Evolutionary conservation across 2,329 filamentous ascomycete species (phyloP).

Genomic region (Epichloe brachyelytri): DNA sequence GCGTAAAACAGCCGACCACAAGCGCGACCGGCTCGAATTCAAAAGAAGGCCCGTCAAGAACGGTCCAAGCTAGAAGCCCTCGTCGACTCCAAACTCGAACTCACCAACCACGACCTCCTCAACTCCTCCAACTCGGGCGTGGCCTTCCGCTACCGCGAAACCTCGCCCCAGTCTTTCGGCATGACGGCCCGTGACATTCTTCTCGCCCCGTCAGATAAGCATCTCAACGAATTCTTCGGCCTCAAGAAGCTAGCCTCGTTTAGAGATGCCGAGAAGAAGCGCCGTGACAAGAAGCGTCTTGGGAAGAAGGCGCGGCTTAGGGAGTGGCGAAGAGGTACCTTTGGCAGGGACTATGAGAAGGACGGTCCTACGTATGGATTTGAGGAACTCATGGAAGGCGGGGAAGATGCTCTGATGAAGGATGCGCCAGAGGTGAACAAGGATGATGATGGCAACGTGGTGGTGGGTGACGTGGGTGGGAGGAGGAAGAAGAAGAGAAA

Average conservation of each 20-base stretch:
- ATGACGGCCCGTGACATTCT: slow-evolving; percentile 85
- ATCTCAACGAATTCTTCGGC: slow-evolving; percentile 81
- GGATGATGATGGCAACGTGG: slow-evolving; percentile 13
- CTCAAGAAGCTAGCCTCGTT: slow-evolving; percentile 92
- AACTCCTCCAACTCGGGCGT: slow-evolving; percentile 26
- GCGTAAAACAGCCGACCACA: slow-evolving; percentile 47
- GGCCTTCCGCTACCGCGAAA: slow-evolving; percentile 84
- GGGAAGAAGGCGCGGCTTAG: slow-evolving; percentile 86
- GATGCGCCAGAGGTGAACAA: not conserved
- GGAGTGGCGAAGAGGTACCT: slow-evolving; percentile 64
- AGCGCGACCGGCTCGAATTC: slow-evolving; percentile 42
- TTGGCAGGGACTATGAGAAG: slow-evolving; percentile 44
- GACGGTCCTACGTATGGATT: slow-evolving; percentile 47
- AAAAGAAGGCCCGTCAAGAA: slow-evolving; percentile 68
- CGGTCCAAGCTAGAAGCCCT: slow-evolving; percentile 74
- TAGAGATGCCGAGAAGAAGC: slow-evolving; percentile 79
- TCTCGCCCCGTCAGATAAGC: slow-evolving; percentile 68
- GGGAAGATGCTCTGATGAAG: slow-evolving; percentile 7
- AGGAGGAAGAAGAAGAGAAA: slow-evolving; percentile 39
- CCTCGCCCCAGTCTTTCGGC: slow-evolving; percentile 79
- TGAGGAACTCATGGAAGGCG: slow-evolving; percentile 24
- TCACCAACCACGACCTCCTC: slow-evolving; percentile 50
- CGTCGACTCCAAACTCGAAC: slow-evolving; percentile 67
- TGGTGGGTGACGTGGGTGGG: slow-evolving; percentile 17
- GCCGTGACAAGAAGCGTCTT: slow-evolving; percentile 72